Conservation (phyloP, 2,329 filamentous ascomycete species). For the Amylocarpus encephaloides region DNA sequence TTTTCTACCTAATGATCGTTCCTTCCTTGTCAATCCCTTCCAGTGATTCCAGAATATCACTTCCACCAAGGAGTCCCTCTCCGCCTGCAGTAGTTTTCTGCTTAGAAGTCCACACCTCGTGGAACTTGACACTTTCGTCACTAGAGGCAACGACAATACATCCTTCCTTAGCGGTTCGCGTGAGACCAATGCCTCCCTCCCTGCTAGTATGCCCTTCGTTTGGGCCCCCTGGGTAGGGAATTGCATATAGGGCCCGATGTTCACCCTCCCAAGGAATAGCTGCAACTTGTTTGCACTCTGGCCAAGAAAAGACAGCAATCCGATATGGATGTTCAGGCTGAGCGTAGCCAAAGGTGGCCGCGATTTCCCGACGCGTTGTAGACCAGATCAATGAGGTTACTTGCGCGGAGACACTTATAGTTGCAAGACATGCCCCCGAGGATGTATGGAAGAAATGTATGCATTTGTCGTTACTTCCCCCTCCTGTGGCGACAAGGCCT, state of each 20-base stretch:
- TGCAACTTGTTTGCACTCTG: slow-evolving; percentile 77
- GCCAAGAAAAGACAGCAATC: slow-evolving; percentile 93
- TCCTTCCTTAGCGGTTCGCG: slow-evolving; percentile 59
- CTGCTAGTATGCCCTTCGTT: slow-evolving; percentile 27
- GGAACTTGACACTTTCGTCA: slow-evolving; percentile 89
- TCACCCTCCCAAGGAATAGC: slow-evolving; percentile 79
- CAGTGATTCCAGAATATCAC: slow-evolving; percentile 75
- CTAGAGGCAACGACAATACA: slow-evolving; percentile 90
- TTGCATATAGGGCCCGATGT: slow-evolving; percentile 77
- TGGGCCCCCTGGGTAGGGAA: slow-evolving; percentile 69
- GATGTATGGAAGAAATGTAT: slow-evolving; percentile 92
- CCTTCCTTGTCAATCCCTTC: slow-evolving; percentile 73
- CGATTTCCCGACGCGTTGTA: slow-evolving; percentile 76
- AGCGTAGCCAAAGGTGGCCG: slow-evolving; percentile 87
- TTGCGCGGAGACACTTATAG: slow-evolving; percentile 87
- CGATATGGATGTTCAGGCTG: slow-evolving; percentile 84
- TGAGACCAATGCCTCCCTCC: slow-evolving; percentile 48
- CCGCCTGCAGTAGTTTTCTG: slow-evolving; percentile 47
- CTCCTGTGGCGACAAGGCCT: slow-evolving; percentile 80
- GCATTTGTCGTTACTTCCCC: slow-evolving; percentile 88
- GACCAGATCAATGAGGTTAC: slow-evolving; percentile 93
- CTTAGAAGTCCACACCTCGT: slow-evolving; percentile 80
- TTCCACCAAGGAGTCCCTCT: slow-evolving; percentile 66
- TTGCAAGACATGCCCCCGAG: slow-evolving; percentile 78
- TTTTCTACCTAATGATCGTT: too few relatives aligned